These are phyloP conservation scores for Cucurbita argyrosperma DNA, from an alignment of 306 rosid species.

Conservation along the genomic window DNA sequence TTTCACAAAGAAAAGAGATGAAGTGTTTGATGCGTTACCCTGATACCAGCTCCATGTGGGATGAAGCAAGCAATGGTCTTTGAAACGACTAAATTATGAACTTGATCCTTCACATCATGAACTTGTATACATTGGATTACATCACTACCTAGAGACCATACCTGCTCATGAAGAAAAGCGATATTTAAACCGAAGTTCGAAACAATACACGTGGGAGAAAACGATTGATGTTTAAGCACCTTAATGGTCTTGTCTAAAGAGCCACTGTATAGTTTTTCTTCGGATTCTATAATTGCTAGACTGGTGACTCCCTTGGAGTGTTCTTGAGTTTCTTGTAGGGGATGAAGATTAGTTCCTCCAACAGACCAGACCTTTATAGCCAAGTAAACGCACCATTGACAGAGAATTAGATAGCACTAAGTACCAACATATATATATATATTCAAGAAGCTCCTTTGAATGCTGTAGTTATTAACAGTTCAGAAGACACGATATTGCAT, in stretches of 20 bases:
- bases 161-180: slow-evolving; percentile 25
- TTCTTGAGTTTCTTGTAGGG: slow-evolving; percentile 51
- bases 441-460: background rate
- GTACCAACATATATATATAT: background rate
- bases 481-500: background rate
- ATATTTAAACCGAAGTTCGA: background rate
- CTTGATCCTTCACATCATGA: slow-evolving; percentile 74
- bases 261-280: slow-evolving; percentile 61
- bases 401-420: slow-evolving; percentile 6
- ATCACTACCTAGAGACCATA: slow-evolving; percentile 55
- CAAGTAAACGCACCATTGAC: slow-evolving; percentile 9
- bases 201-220: background rate
- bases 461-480: background rate
- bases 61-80: slow-evolving; percentile 45
- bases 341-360: slow-evolving; percentile 47
- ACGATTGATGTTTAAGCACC: slow-evolving; percentile 21
- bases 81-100: slow-evolving; percentile 43
- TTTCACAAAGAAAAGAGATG: background rate
- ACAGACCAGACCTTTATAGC: slow-evolving; percentile 63
- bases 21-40: slow-evolving; percentile 28
- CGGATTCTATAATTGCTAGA: slow-evolving; percentile 42
- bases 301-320: slow-evolving; percentile 68
- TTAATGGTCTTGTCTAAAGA: slow-evolving; percentile 68
- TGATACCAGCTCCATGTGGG: slow-evolving; percentile 64
- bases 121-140: slow-evolving; percentile 39